phyloP scores from a whole-genome alignment of 192 early-diverging fungal species.

The Entrophospora sp. region DNA sequence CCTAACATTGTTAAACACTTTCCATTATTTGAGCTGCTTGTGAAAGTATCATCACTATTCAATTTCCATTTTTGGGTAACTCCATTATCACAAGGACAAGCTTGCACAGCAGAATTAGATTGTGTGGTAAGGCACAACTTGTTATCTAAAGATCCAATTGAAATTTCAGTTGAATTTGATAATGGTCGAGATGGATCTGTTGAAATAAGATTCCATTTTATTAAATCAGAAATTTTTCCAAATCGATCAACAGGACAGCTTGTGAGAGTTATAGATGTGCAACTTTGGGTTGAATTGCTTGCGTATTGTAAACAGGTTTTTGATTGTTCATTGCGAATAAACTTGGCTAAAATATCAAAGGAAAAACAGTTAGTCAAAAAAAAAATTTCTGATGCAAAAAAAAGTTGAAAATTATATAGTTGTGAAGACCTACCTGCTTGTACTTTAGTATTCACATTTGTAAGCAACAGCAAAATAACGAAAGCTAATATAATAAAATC shows the following conservation, averaged over 20 bases:
- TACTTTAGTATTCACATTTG: not conserved
- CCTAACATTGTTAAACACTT: not conserved
- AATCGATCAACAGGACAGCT: conserved; percentile 1
- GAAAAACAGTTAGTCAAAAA: no score
- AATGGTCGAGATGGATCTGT: not conserved
- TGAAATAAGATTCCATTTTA: conserved; percentile 9
- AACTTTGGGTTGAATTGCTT: not conserved
- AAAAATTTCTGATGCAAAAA: no score
- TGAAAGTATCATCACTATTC: not conserved
- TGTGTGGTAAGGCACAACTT: not conserved
- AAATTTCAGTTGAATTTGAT: not conserved
- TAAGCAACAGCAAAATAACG: not conserved
- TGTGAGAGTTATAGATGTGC: not conserved
- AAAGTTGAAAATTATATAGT: no score
- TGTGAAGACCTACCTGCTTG: not conserved
- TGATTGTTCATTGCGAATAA: not conserved
- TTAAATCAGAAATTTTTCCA: not conserved
- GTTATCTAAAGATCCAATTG: not conserved
- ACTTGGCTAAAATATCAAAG: no score
- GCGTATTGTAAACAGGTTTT: not conserved
- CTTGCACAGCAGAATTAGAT: conserved; percentile 6
- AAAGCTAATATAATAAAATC: not conserved
- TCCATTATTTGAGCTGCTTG: not conserved
- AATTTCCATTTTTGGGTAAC: conserved; percentile 4
- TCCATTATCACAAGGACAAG: conserved; percentile 11